Evolutionary conservation across 2,329 filamentous ascomycete species (phyloP), one percentile per base, ranked within the genome.

Genomic region (Fonsecaea monophora): DNA sequence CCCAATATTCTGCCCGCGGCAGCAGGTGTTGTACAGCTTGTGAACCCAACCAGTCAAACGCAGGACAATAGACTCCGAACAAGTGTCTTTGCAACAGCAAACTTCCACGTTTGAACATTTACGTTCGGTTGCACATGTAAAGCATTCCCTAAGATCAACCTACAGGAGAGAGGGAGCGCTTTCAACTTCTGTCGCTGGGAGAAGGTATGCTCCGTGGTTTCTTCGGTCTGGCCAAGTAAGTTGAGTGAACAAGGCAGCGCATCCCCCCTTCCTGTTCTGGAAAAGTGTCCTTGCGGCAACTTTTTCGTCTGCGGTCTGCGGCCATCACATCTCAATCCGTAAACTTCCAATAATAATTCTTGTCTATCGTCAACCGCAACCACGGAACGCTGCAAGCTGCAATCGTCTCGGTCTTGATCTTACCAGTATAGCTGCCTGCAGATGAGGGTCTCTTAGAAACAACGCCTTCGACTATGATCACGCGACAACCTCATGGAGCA

Each of bases 401-500:
- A 5, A 13, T 30, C 18, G 15, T 25, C 45, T 25, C 3, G 12
- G 25, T 30, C 12, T 8, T 12, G 9, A 30, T 12, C 21, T 21
- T 50, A 12, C 18, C 9, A 12, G 45, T 30, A 50, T 18, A 30
- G 18, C 10, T 7, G 4, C 21, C 5, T 10, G 9, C 18, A 15
- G 10, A 50, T 9, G 21, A 25, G 18, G 5, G 4, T 25, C 1
- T 30, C 12, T 25, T 21, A 12, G 45, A 18, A 12, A 25, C 30
- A 18, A 25, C 45, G 5, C 4, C 45, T 25, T 12, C 45, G 21
- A 25, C 45, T n/a, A 69, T 70, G 64, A 63, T 65, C 57, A 63
- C 64, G 34, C 67, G 64, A 61, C 61, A 54, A 53, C 54, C 64
- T 1, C 50, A 25, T 35, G 48, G 53, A 15, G 50, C 64, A n/a